Base-by-base conservation (phyloP, 805 yeast species). In the Lipomyces anomalus region DNA sequence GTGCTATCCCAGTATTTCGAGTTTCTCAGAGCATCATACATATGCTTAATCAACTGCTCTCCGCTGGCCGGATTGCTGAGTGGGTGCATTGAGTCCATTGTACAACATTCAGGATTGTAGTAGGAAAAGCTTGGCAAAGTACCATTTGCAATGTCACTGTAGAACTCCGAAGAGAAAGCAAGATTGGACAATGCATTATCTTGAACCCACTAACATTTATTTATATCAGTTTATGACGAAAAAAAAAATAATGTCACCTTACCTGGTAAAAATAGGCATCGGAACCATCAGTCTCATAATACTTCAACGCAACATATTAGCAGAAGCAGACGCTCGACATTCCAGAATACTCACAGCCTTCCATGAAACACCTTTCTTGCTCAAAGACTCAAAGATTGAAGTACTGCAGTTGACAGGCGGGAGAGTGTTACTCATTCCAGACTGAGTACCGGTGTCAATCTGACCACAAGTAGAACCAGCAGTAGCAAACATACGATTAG, bases 41-140 rank as follows among this genome's bases (percentile, higher is more conserved):
- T 13, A 26, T 37, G 40, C 43, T 37, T 37, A 23, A 37, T 37
- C 40, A 37, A 20, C 43, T 37, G 40, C 13, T 37, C 40, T 1
- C 40, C 40, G 20, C 24, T 35, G 11, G 40, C 40, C 40, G 23
- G 11, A 6, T 29, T 37, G 40, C 40, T 37, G 4, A 21, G 21
- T 37, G 40, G 40, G 43, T 37, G 40, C 40, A 37, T 37, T 16
- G 40, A 37, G 9, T 37, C 40, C 13, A 37, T 30, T 5, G 40
- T 37, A 35, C 40, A 37, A 18, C 40, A 37, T 35, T 37, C 40
- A 37, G 40, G 40, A 23, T 37, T 37, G 18, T 20, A 20, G 43
- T 37, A 37, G 7, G 40, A 37, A 35, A 37, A 37, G 22, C 23
- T 26, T 11, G 40, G 40, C 43, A 37, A 23, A 26, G 40, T 37